Evolutionary conservation across 148 eudicot species (phyloP), one percentile per base, ranked within the genome.

Genomic region (Cornus suecica): DNA sequence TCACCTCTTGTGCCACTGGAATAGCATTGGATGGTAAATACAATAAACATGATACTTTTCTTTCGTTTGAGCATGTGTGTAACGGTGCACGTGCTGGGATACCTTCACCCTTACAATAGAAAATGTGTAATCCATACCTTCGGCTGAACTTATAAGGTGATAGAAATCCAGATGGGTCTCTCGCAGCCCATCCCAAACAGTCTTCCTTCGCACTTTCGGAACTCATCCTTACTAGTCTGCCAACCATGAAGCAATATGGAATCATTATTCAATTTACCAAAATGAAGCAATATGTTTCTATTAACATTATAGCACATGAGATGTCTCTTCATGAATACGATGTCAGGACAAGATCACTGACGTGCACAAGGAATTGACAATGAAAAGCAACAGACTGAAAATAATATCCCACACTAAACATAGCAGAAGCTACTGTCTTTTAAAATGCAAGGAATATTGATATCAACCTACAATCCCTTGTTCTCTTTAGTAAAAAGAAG

Each of bases 171-270:
- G 97, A 90, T 37, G 91, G 82, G 76, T 92, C 95, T 69, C 88
- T 86, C 11, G 97, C 97, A 9, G 93, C 97, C 89, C 89, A 92
- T 75, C 89, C 95, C 74, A 77, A 82, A 83, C 97, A 92, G 28
- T 89, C 80, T 79, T 66, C 83, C 16, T 41, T 66, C 65, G 77
- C 74, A 79, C 65, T 48, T 56, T 65, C 72, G 10, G 81, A 82
- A 48, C 76, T 74, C 91, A 88, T 82, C 52, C 30, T 79, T 61
- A 23, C 51, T 64, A 32, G 26, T 77, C 80, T 81, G 80, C 65
- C 77, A 32, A 74, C 25, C 37, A 64, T 10, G 58, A 29, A 64
- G 69, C 67, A 65, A 22, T 42, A 64, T 63, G 58, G 34, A 20
- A 58, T 31, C 10, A n/a, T 58, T 27, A 3, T 54, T 27, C 30